Percentiles rank a stretch among this genome's conserved stretches.
These are phyloP conservation scores for Aspergillus ruber DNA, from an alignment of 2,329 filamentous ascomycete species.

Conservation along the genomic window DNA sequence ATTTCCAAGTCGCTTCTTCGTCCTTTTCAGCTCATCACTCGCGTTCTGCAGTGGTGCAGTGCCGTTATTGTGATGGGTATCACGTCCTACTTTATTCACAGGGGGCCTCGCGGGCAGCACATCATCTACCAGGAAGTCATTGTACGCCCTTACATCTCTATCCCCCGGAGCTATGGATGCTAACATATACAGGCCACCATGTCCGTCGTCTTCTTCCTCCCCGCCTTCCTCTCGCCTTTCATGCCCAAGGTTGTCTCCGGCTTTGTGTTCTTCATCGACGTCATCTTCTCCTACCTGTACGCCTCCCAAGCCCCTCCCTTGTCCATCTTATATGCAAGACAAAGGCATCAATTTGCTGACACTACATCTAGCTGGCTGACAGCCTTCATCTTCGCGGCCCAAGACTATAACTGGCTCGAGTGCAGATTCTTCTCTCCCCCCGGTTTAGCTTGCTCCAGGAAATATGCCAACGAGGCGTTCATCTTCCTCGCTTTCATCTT, in stretches of 20 bases:
- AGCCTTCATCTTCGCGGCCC: conserved; percentile 42
- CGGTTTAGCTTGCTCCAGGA: conserved; percentile 28
- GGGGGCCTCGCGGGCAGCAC: conserved; percentile 25
- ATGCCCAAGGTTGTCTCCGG: conserved; percentile 29
- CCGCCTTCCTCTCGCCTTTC: conserved; percentile 38
- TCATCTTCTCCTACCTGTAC: conserved; percentile 43
- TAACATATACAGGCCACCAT: conserved; percentile 18
- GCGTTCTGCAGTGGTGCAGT: conserved; percentile 32
- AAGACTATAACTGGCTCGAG: conserved; percentile 35
- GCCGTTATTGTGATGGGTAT: conserved; percentile 39
- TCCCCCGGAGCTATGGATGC: neutral
- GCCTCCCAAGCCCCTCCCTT: conserved; percentile 3
- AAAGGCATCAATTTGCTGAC: neutral
- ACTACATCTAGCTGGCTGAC: conserved; percentile 37
- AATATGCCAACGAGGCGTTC: conserved; percentile 39
- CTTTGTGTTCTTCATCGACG: conserved; percentile 35
- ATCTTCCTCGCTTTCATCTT: conserved; percentile 43
- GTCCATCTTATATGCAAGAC: neutral
- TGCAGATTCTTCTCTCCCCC: conserved; percentile 30
- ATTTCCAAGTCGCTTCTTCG: conserved; percentile 21
- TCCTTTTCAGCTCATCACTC: conserved; percentile 25
- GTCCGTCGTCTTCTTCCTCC: conserved; percentile 38
- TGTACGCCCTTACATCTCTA: conserved; percentile 18
- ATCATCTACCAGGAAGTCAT: conserved; percentile 36
- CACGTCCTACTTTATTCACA: conserved; percentile 33